These are phyloP conservation scores for Aspergillus sojae DNA, from an alignment of 2,329 filamentous ascomycete species.

Conservation along the genomic window DNA sequence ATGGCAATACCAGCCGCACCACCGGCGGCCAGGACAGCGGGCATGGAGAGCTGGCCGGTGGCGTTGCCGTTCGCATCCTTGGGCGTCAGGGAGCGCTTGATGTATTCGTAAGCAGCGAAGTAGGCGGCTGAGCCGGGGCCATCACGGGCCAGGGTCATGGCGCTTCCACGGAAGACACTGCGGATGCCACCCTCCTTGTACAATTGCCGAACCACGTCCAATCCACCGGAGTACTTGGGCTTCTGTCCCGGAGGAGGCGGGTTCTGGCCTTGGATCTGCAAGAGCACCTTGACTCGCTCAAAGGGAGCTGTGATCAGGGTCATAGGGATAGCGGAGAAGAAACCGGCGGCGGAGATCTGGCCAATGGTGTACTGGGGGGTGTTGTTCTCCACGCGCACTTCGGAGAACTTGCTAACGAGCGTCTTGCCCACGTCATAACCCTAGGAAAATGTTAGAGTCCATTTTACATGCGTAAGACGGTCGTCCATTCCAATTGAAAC, in stretches of 20 bases:
- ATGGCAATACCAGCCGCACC: conserved; percentile 92
- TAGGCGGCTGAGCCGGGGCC: conserved; percentile 92
- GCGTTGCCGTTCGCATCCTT: conserved; percentile 74
- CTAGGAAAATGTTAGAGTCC: conserved; percentile 59
- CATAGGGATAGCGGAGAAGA: conserved; percentile 98
- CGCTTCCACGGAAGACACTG: conserved; percentile 87
- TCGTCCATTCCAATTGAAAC: conserved; percentile 15
- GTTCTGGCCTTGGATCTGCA: conserved; percentile 96
- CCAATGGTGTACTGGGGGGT: conserved; percentile 72
- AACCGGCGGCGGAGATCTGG: conserved; percentile 88
- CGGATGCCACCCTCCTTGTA: conserved; percentile 88
- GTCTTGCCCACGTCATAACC: conserved; percentile 95
- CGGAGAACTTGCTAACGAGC: conserved; percentile 71
- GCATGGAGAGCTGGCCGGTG: conserved; percentile 75
- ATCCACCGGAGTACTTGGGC: conserved; percentile 82
- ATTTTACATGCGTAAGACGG: neutral
- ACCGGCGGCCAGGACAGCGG: conserved; percentile 82
- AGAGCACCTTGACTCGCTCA: conserved; percentile 96
- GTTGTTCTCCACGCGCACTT: conserved; percentile 63
- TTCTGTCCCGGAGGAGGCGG: conserved; percentile 83
- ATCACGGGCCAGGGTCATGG: conserved; percentile 90
- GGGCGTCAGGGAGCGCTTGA: conserved; percentile 85
- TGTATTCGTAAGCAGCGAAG: conserved; percentile 95
- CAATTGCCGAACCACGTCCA: conserved; percentile 90
- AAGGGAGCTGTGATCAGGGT: conserved; percentile 98